Evolutionary conservation across 2,329 filamentous ascomycete species (phyloP).

Genomic region (Colletotrichum salicis): DNA sequence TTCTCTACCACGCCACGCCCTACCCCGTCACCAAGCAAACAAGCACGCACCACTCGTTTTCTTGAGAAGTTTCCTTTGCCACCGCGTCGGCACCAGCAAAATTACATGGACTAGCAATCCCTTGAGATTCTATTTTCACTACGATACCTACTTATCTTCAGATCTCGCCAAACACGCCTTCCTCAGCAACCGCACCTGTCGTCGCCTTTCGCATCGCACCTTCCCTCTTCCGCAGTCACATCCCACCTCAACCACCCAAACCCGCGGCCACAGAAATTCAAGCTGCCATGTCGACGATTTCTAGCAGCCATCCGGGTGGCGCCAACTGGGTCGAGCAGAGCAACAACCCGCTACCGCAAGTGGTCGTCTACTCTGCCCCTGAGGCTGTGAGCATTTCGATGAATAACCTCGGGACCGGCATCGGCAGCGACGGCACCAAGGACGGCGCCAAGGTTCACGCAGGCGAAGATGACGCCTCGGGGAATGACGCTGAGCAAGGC

Average conservation of each 20-base stretch:
- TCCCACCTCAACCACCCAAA: background rate
- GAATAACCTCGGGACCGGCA: background rate
- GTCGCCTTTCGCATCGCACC: background rate
- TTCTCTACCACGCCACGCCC: background rate
- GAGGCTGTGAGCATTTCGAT: slow-evolving; percentile 24
- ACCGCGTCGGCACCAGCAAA: too few species aligned
- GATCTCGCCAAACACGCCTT: background rate
- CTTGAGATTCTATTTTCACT: background rate
- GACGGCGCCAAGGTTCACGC: background rate
- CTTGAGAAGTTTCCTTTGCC: background rate
- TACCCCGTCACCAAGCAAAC: background rate
- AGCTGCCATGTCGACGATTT: background rate
- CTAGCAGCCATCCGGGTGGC: background rate
- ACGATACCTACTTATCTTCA: background rate
- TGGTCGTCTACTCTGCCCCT: slow-evolving; percentile 20
- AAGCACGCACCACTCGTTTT: background rate
- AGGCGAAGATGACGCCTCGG: background rate
- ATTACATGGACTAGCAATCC: background rate
- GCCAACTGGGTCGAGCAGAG: slow-evolving; percentile 21
- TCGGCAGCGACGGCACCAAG: background rate
- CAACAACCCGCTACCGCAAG: slow-evolving; percentile 25
- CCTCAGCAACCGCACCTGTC: background rate
- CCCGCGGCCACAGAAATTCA: background rate
- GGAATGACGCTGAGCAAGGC: background rate
- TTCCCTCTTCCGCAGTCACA: background rate